Evolutionary conservation across 805 yeast species (phyloP), one percentile per base, ranked within the genome.

Genomic region (Candida suzukii): DNA sequence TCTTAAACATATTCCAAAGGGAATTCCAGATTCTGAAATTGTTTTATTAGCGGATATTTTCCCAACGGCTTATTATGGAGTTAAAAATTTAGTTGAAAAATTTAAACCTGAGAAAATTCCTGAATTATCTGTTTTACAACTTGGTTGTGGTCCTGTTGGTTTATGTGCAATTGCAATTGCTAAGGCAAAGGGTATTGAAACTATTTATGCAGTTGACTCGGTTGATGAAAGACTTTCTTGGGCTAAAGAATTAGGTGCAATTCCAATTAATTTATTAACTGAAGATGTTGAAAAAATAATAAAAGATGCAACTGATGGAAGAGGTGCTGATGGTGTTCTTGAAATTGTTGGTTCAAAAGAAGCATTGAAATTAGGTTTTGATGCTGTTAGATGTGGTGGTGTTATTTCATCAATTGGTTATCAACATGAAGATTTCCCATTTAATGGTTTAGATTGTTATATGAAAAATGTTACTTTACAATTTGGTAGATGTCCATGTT

Each of bases 101-200:
- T 64, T 57, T 44, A 60, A 65, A 35, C 39, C 29, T 21, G 41
- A 5, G 24, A 34, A 14, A 27, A 36, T 5, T 35, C 39, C 20
- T 6, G 58, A 66, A 33, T 65, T 66, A 1, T 58, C 75, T 4
- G 62, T 77, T 36, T 21, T 33, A 14, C 80, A 75, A 45, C 51
- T 78, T 5, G 84, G 83, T 1, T 71, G 78, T 10, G 84, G 84
- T 0, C 81, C 81, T 0, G 81, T 75, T 2, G 80, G 80, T 0
- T 61, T 74, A 16, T 75, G 80, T 60, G 74, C 76, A 0, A 60
- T 73, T 33, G 58, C 65, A 16, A 60, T 72, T 0, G 65, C 76
- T 32, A 67, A 64, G 41, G 59, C 67, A 41, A 59, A 63, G 40
- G 77, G 78, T 9, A 67, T 73, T 47, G 49, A 56, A 35, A 63